Base-by-base conservation (phyloP, 192 early-diverging fungal species). In the Gryganskiella cystojenkinii region DNA sequence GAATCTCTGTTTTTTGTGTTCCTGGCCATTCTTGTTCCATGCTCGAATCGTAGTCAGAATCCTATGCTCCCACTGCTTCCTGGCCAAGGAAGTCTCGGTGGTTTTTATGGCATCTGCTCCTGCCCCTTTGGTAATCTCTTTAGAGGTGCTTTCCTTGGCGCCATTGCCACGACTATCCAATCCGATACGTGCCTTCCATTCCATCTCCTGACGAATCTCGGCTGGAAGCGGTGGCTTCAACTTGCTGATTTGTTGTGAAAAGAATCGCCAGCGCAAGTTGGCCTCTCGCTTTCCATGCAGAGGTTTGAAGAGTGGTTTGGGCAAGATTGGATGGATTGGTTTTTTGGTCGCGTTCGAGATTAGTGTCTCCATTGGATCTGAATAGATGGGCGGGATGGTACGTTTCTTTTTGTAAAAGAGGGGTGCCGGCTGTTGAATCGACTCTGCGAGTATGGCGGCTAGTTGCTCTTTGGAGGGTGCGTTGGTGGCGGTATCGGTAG, bases 211-310 rank as follows among this genome's bases (percentile, higher is more conserved):
- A 15, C 65, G 61, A n/a, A 69, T 45, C 13, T 64, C 61, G 4
- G 33, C 47, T 13, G 60, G 61, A 1, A 78, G 55, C 4, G 61
- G 66, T 0, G 74, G 66, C 2, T 30, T 68, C 27, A 78, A 28
- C 43, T 69, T 78, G 13, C 10, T 20, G 2, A 69, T 46, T 40
- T 78, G 74, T 4, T 78, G 68, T 10, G 58, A 20, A 35, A 78
- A 64, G 43, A 24, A 64, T 6, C 74, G 65, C 74, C 74, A 78
- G 3, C 74, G 60, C 13, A 78, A 49, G 14, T 78, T 78, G 3
- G 74, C 74, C 43, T 78, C 74, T 40, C 74, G 59, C 20, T 52
- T 69, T 9, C 66, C 66, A 28, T 78, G 74, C 3, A 78, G 28
- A 1, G 74, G 74, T 34, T 78, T 78, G 53, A 69, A 78, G 28